Percentiles rank a stretch among this genome's conserved stretches.
These are phyloP conservation scores for Cunninghamia lanceolata DNA, from an alignment of 75 land plant species.

Conservation along the genomic window DNA sequence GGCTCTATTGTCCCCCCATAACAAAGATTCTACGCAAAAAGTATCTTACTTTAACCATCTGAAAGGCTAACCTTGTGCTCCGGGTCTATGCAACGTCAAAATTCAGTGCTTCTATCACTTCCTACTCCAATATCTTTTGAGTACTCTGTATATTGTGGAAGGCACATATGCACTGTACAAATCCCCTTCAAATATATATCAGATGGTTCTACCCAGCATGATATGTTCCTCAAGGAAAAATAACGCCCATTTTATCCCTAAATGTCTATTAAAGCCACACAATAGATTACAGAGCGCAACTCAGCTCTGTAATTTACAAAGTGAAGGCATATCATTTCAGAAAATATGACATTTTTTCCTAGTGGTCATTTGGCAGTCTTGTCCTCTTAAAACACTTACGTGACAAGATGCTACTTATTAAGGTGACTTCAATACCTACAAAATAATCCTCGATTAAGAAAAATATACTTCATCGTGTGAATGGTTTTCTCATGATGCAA, in stretches of 20 bases:
- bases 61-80: background rate
- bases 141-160: background rate
- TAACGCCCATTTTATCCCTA: background rate
- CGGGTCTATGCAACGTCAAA: background rate
- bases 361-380: background rate
- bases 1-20: background rate
- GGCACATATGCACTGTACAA: background rate
- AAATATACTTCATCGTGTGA: background rate
- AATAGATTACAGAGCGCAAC: background rate
- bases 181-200: background rate
- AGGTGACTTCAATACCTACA: background rate
- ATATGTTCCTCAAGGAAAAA: background rate
- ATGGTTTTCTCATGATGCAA: background rate
- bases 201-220: background rate
- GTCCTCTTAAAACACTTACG: background rate
- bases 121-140: background rate
- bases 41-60: background rate
- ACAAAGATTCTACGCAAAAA: background rate
- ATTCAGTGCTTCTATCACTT: background rate
- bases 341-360: background rate
- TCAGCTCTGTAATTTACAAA: background rate
- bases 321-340: background rate
- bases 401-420: slow-evolving; percentile 8
- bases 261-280: background rate
- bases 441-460: background rate